Percentiles rank a stretch among this genome's conserved stretches.
phyloP scores from a whole-genome alignment of 2,329 filamentous ascomycete species.

The Sporothrix brasiliensis region DNA sequence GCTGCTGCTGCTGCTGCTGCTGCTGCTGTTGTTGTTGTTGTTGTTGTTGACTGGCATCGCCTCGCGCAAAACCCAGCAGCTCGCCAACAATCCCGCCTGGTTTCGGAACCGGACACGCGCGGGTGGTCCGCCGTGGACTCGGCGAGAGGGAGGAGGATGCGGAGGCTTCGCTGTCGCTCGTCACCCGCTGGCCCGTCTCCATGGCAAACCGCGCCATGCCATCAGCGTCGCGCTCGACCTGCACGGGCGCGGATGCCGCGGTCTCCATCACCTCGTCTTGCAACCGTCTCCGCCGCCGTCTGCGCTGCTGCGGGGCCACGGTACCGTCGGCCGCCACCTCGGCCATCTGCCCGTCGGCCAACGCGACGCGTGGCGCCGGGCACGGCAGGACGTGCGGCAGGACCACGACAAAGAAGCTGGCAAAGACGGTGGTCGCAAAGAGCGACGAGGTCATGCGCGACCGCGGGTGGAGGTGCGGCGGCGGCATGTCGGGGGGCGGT shows the following conservation, averaged over 20 bases:
- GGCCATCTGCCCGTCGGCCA: constrained; percentile 67
- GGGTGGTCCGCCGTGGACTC: constrained; percentile 48
- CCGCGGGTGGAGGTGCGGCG: constrained; percentile 87
- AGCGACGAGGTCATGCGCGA: constrained; percentile 92
- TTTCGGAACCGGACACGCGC: constrained; percentile 92
- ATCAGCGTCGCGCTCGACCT: constrained; percentile 48
- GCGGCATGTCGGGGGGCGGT: constrained; percentile 63
- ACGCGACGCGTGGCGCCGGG: constrained; percentile 74
- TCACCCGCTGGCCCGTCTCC: constrained; percentile 34
- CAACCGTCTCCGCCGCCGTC: constrained; percentile 46
- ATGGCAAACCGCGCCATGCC: constrained; percentile 54
- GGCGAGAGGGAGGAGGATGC: neutral
- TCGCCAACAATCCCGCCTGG: constrained; percentile 66
- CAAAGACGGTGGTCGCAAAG: constrained; percentile 87
- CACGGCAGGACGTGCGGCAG: constrained; percentile 90
- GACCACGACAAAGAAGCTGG: constrained; percentile 89
- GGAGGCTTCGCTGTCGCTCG: neutral
- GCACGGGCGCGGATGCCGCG: constrained; percentile 34
- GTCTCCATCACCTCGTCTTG: constrained; percentile 18
- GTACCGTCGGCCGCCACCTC: constrained; percentile 50
- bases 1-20: neutral
- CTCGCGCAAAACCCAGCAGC: constrained; percentile 63
- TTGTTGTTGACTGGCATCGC: neutral
- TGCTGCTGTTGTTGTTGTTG: neutral
- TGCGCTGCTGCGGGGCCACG: constrained; percentile 41